Evolutionary conservation across 2,329 filamentous ascomycete genomes (phyloP).

Genomic region (Fusarium drepaniforme): DNA sequence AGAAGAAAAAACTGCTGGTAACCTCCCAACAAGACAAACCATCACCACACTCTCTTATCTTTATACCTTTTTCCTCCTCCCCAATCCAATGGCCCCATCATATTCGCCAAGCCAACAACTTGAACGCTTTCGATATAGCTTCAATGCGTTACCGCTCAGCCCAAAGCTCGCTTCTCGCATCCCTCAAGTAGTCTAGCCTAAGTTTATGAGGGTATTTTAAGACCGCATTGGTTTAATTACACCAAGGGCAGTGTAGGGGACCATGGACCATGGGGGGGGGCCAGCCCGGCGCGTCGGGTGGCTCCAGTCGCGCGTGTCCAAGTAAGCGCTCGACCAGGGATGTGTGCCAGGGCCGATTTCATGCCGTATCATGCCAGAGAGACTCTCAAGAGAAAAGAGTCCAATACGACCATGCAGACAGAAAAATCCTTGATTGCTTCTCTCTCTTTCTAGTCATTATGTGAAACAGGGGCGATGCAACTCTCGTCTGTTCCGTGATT

Average conservation of each 20-base stretch:
- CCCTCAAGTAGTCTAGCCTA: not conserved
- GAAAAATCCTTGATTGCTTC: not conserved
- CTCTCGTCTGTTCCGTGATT: conserved; percentile 27
- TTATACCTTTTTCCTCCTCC: conserved; percentile 24
- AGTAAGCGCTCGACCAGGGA: conserved; percentile 26
- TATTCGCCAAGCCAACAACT: conserved; percentile 4
- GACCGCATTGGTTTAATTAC: conserved; percentile 1
- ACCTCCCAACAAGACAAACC: not conserved
- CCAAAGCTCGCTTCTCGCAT: not conserved
- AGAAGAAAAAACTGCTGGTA: not conserved
- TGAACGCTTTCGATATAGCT: conserved; percentile 15
- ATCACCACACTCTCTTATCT: conserved; percentile 8
- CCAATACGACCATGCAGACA: not conserved
- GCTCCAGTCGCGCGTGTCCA: conserved; percentile 32
- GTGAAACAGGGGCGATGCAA: conserved; percentile 35
- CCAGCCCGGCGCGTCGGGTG: conserved; percentile 11
- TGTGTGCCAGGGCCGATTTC: conserved; percentile 8
- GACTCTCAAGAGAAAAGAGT: too few species aligned
- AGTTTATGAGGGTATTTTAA: conserved; percentile 15
- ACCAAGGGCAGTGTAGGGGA: not conserved
- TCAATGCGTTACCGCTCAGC: conserved; percentile 8
- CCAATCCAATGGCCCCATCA: conserved; percentile 1
- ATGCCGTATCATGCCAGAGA: conserved; percentile 36
- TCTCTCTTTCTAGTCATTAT: conserved; percentile 2
- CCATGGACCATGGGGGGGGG: not conserved